These are phyloP conservation scores for Diaporthe australafricana DNA, from an alignment of 2,329 filamentous ascomycete genomes.

Conservation along the genomic window DNA sequence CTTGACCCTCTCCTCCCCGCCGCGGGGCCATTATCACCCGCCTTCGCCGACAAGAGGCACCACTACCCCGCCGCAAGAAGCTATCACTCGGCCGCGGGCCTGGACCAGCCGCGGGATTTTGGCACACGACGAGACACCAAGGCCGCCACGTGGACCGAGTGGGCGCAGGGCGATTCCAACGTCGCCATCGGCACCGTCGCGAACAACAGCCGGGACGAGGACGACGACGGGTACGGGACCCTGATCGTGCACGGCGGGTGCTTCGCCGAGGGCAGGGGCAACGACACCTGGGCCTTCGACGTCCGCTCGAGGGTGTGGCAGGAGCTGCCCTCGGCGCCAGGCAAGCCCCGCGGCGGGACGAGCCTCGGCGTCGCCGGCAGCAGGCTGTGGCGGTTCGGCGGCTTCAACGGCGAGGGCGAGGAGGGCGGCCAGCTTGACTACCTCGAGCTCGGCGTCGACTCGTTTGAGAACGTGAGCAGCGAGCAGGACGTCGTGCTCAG, in stretches of 20 bases:
- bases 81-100: slow-evolving; percentile 74
- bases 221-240: slow-evolving; percentile 72
- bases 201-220: slow-evolving; percentile 68
- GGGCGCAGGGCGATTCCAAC: slow-evolving; percentile 66
- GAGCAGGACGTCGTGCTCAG: slow-evolving; percentile 62
- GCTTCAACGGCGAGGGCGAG: slow-evolving; percentile 78
- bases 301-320: slow-evolving; percentile 74
- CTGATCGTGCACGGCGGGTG: slow-evolving; percentile 84
- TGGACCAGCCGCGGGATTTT: slow-evolving; percentile 67
- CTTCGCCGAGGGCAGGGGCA: slow-evolving; percentile 64
- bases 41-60: slow-evolving; percentile 42
- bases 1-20: slow-evolving; percentile 66
- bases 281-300: slow-evolving; percentile 84
- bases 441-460: slow-evolving; percentile 67
- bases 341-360: slow-evolving; percentile 73
- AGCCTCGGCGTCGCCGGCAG: slow-evolving; percentile 73
- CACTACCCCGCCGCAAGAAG: slow-evolving; percentile 73
- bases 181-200: slow-evolving; percentile 67
- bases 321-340: slow-evolving; percentile 74
- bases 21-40: slow-evolving; percentile 47
- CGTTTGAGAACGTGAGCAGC: slow-evolving; percentile 62
- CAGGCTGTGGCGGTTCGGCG: slow-evolving; percentile 82
- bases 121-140: neutral
- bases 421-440: slow-evolving; percentile 80
- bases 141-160: slow-evolving; percentile 59